phyloP scores from a whole-genome alignment of 2,329 filamentous ascomycete species.

The Blastomyces emzantsi region DNA sequence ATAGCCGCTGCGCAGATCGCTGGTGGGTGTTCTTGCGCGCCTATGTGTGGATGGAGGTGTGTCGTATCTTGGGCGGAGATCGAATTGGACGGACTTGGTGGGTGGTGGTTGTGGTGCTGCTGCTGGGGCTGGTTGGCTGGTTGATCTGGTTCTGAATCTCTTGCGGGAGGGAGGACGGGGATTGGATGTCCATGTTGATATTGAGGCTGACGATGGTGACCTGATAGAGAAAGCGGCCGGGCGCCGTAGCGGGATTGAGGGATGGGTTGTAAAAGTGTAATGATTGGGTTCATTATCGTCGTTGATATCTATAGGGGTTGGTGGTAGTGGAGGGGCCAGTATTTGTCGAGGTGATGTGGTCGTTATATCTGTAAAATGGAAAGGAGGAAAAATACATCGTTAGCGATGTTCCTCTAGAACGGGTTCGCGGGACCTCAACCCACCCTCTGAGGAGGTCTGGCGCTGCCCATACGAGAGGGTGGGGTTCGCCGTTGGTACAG shows the following conservation, averaged over 20 bases:
- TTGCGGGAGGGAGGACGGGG: not conserved
- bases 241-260: not conserved
- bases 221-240: not conserved
- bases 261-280: too few species aligned
- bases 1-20: conserved; percentile 31
- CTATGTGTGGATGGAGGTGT: conserved; percentile 28
- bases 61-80: conserved; percentile 12
- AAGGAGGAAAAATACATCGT: conserved; percentile 2
- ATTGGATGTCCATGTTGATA: not conserved
- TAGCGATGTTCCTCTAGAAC: conserved; percentile 7
- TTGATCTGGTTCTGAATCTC: conserved; percentile 12
- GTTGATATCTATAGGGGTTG: not conserved
- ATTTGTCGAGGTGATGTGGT: not conserved
- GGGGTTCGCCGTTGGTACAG: conserved; percentile 23
- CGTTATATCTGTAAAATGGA: conserved; percentile 18
- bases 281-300: not conserved
- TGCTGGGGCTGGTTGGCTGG: conserved; percentile 12
- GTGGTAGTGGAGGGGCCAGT: not conserved
- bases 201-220: not conserved
- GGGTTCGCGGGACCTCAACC: conserved; percentile 23
- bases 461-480: conserved; percentile 30
- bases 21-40: conserved; percentile 10
- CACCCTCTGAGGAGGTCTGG: conserved; percentile 34
- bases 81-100: conserved; percentile 17
- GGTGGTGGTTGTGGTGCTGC: not conserved